Conservation (phyloP, 306 rosid species). For the Cicer pinnatifidum region DNA sequence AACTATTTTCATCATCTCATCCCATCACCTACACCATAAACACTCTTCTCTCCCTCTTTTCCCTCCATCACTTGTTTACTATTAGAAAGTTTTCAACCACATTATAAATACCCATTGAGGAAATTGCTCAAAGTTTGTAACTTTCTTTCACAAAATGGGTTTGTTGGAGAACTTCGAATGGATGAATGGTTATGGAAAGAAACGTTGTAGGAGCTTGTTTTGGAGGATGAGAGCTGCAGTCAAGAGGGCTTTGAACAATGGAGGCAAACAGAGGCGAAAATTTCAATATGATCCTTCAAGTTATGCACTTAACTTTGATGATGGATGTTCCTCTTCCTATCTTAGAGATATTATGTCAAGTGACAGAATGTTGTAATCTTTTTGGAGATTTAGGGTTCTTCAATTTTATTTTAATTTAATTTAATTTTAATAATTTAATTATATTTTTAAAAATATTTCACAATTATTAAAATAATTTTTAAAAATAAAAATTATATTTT, state of each 20-base stretch:
- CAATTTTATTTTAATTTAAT: no score
- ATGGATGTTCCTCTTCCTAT: conserved; percentile 57
- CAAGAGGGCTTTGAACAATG: conserved; percentile 68
- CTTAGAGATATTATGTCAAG: conserved; percentile 42
- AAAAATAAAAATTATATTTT: no score
- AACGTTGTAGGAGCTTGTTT: conserved; percentile 64
- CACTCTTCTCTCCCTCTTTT: neutral
- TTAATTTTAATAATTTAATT: no score
- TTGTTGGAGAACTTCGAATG: conserved; percentile 54
- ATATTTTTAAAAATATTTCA: no score
- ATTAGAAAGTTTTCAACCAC: neutral
- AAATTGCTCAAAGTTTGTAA: neutral
- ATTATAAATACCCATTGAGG: neutral
- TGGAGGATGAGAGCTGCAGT: conserved; percentile 73
- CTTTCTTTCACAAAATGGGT: conserved; percentile 48
- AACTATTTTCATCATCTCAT: conserved; percentile 27
- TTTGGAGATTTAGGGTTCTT: no score
- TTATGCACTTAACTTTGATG: conserved; percentile 89
- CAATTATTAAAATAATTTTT: no score
- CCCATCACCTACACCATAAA: neutral
- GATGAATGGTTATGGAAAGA: conserved; percentile 61
- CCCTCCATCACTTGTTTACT: neutral
- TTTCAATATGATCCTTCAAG: conserved; percentile 95
- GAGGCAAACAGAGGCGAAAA: conserved; percentile 52
- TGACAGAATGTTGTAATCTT: no score